Percentiles rank a stretch among this genome's conserved stretches.
These are phyloP conservation scores for Cordyceps tenuipes DNA, from an alignment of 2,329 filamentous ascomycete species.

Conservation along the genomic window DNA sequence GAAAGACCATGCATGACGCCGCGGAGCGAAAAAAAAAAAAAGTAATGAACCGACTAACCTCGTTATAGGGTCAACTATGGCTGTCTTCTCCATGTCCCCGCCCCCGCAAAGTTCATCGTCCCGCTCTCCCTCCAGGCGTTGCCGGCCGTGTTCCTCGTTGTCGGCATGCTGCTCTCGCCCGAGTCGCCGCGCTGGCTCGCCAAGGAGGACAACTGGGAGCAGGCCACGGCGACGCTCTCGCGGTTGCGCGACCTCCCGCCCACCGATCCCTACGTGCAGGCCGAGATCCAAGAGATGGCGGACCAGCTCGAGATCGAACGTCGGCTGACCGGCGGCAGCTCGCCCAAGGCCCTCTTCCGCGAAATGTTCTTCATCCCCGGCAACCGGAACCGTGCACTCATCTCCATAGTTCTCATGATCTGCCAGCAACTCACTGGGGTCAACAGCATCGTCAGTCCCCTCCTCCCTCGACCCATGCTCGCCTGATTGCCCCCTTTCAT, in stretches of 20 bases:
- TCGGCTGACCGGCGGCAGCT: conserved; percentile 44
- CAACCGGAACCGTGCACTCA: conserved; percentile 56
- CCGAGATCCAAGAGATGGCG: conserved; percentile 53
- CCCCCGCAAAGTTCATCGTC: conserved; percentile 47
- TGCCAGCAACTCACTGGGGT: conserved; percentile 68
- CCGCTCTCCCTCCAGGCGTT: conserved; percentile 58
- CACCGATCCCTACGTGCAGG: conserved; percentile 46
- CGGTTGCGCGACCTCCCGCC: conserved; percentile 42
- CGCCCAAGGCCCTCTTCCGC: conserved; percentile 48
- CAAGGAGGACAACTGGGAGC: conserved; percentile 59
- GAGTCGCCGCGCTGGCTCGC: conserved; percentile 59
- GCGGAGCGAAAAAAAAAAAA: too few species aligned
- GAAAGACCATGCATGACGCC: not conserved
- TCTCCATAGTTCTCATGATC: conserved; percentile 53
- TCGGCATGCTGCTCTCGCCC: conserved; percentile 52
- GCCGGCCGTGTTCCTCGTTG: conserved; percentile 51
- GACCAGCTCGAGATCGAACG: conserved; percentile 55
- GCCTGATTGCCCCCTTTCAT: too few species aligned
- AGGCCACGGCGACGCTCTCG: conserved; percentile 47
- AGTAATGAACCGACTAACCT: conserved; percentile 11
- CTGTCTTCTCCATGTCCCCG: conserved; percentile 35
- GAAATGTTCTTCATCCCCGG: conserved; percentile 55
- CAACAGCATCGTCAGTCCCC: conserved; percentile 32
- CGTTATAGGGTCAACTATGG: conserved; percentile 47
- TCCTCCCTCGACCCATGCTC: not conserved